Evolutionary conservation across 495 filamentous ascomycete genomes (phyloP).

Genomic region (Podospora appendiculata): DNA sequence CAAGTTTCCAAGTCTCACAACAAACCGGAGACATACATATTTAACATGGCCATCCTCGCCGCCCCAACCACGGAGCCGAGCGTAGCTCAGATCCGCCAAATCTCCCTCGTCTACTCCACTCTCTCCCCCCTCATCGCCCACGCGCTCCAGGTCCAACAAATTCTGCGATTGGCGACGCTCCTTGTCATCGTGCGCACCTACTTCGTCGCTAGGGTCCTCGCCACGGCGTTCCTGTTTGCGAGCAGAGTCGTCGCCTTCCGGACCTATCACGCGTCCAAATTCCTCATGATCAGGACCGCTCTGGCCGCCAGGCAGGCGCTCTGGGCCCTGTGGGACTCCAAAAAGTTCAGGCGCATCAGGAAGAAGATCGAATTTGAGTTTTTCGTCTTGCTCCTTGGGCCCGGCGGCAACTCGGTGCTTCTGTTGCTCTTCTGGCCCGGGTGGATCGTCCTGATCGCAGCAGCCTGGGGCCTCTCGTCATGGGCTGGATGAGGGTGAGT

Average conservation of each 20-base stretch:
- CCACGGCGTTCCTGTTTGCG: slow-evolving; percentile 6
- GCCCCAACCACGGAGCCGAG: slow-evolving; percentile 21
- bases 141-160: slow-evolving; percentile 24
- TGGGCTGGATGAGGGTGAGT: slow-evolving; percentile 8
- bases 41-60: slow-evolving; percentile 23
- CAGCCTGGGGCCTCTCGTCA: slow-evolving; percentile 13
- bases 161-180: slow-evolving; percentile 13
- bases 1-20: no score
- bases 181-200: slow-evolving; percentile 18
- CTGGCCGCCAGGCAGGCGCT: neutral
- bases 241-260: slow-evolving; percentile 13
- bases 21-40: neutral
- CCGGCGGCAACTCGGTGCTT: slow-evolving; percentile 28
- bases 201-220: slow-evolving; percentile 15
- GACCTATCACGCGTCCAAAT: slow-evolving; percentile 5
- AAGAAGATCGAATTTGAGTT: slow-evolving; percentile 39
- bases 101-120: slow-evolving; percentile 9
- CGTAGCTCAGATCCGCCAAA: slow-evolving; percentile 12
- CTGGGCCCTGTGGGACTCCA: slow-evolving; percentile 25
- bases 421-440: slow-evolving; percentile 43
- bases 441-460: slow-evolving; percentile 28
- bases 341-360: slow-evolving; percentile 17
- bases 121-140: slow-evolving; percentile 11
- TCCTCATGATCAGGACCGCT: neutral
- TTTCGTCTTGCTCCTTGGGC: slow-evolving; percentile 32